Percentiles rank a stretch among this genome's conserved stretches.
phyloP scores from a whole-genome alignment of 192 early-diverging fungal species.

The Phlyctochytrium arcticum region DNA sequence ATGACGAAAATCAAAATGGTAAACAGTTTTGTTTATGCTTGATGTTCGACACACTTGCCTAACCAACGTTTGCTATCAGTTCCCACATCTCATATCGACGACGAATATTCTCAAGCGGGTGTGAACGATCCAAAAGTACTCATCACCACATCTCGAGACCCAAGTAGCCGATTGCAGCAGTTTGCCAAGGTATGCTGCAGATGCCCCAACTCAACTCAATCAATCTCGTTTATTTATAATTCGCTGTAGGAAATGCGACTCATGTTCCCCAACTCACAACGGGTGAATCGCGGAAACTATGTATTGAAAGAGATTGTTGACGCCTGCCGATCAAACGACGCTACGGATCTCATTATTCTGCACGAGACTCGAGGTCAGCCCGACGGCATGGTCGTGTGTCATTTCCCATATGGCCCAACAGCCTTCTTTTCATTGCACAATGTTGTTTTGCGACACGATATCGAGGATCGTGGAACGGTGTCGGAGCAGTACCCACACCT shows the following conservation, averaged over 20 bases:
- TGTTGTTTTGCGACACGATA: slow-evolving; percentile 96
- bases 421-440: slow-evolving; percentile 97
- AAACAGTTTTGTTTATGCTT: neutral
- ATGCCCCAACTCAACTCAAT: neutral
- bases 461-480: slow-evolving; percentile 92
- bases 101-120: slow-evolving; percentile 95
- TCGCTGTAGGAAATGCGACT: slow-evolving; percentile 77
- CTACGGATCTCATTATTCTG: slow-evolving; percentile 92
- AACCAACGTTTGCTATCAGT: slow-evolving; percentile 26
- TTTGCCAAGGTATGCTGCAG: slow-evolving; percentile 81
- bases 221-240: neutral
- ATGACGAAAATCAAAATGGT: slow-evolving; percentile 85
- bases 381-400: slow-evolving; percentile 90
- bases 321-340: slow-evolving; percentile 89
- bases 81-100: slow-evolving; percentile 82
- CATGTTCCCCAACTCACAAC: slow-evolving; percentile 92
- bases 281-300: slow-evolving; percentile 96
- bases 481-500: slow-evolving; percentile 97
- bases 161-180: slow-evolving; percentile 85
- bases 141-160: slow-evolving; percentile 94
- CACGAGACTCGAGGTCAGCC: slow-evolving; percentile 95
- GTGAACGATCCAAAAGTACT: slow-evolving; percentile 92
- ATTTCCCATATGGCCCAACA: slow-evolving; percentile 97
- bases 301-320: slow-evolving; percentile 95
- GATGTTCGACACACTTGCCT: neutral